Evolutionary conservation across 495 filamentous ascomycete species (phyloP).

Genomic region (Chaetomium tenue): DNA sequence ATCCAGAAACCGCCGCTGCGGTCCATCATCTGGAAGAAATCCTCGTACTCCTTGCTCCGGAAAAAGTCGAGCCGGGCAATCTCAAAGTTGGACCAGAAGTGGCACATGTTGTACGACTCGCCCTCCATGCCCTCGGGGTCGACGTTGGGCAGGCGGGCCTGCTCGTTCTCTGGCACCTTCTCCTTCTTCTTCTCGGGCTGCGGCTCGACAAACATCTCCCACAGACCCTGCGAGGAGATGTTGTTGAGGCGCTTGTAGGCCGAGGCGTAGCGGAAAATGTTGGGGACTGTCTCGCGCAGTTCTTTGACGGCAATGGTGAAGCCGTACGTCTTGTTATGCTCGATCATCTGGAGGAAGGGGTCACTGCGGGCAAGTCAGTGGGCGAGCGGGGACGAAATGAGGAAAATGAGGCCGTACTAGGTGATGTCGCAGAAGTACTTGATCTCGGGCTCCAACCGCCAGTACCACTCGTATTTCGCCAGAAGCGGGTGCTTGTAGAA

Average conservation of each 20-base stretch:
- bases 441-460: conserved; percentile 99
- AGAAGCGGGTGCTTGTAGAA: conserved; percentile 98
- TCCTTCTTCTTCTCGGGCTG: conserved; percentile 58
- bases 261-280: conserved; percentile 99
- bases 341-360: conserved; percentile 90
- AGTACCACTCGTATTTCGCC: conserved; percentile 99
- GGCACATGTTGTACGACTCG: conserved; percentile 99
- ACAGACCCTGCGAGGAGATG: conserved; percentile 84
- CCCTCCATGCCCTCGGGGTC: conserved; percentile 95
- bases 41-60: conserved; percentile 92
- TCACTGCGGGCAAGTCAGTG: conserved; percentile 58
- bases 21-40: conserved; percentile 99
- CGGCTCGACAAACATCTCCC: conserved; percentile 97
- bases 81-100: conserved; percentile 99
- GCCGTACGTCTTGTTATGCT: conserved; percentile 94
- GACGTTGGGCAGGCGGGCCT: conserved; percentile 63
- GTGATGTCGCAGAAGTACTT: conserved; percentile 99
- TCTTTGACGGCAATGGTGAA: conserved; percentile 99
- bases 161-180: conserved; percentile 63
- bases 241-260: conserved; percentile 95
- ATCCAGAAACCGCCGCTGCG: conserved; percentile 98
- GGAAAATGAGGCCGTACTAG: conserved; percentile 66
- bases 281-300: conserved; percentile 94
- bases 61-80: conserved; percentile 95
- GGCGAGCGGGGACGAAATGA: not conserved